Conservation (phyloP, 257 asterid genomes). For the Salvia rosmarinus region DNA sequence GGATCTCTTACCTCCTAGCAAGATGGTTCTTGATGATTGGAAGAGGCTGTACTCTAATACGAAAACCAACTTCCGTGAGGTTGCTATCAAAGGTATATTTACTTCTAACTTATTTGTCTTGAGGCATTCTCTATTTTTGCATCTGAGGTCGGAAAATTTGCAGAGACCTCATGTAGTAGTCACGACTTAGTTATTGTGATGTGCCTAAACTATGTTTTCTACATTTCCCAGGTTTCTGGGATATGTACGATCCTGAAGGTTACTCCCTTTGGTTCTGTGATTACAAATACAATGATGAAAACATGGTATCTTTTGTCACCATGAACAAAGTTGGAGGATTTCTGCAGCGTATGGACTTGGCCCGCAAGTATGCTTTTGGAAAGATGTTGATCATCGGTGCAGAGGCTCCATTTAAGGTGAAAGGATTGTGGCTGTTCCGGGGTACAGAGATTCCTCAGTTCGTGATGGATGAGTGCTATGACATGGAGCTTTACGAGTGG, state of each 20-base stretch:
- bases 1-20: conserved; percentile 93
- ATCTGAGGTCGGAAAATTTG: background rate
- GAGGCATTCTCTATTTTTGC: background rate
- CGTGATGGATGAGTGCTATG: conserved; percentile 79
- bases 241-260: conserved; percentile 96
- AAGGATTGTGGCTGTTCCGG: conserved; percentile 94
- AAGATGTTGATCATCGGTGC: conserved; percentile 92
- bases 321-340: conserved; percentile 93
- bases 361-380: conserved; percentile 92
- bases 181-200: background rate
- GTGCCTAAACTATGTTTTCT: background rate
- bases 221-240: conserved; percentile 82
- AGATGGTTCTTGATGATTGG: conserved; percentile 92
- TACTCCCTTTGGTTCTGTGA: conserved; percentile 97
- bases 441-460: conserved; percentile 83
- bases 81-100: conserved; percentile 75
- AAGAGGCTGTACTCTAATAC: conserved; percentile 98
- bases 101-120: background rate
- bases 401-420: conserved; percentile 77
- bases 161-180: background rate
- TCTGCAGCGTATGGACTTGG: conserved; percentile 92
- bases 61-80: conserved; percentile 91
- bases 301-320: conserved; percentile 83
- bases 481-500: conserved; percentile 94
- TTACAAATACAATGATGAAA: conserved; percentile 91